phyloP scores from a whole-genome alignment of 1,284 basidiomycete genomes.

The Malassezia caprae region DNA sequence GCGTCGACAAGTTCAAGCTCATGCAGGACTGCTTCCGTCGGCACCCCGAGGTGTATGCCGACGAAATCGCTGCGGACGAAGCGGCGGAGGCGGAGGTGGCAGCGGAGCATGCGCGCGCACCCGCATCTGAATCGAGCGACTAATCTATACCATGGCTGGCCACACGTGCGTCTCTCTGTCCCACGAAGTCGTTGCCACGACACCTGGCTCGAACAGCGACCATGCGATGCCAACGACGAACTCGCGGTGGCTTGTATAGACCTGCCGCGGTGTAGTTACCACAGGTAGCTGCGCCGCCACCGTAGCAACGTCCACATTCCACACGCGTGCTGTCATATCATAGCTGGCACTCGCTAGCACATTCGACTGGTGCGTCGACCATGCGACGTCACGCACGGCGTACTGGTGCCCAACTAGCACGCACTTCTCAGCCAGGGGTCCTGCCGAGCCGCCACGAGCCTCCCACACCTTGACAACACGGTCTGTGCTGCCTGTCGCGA shows the following conservation, averaged over 20 bases:
- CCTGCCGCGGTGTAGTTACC: slow-evolving; percentile 52
- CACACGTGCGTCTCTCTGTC: slow-evolving; percentile 71
- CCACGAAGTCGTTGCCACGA: slow-evolving; percentile 81
- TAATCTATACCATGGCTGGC: slow-evolving; percentile 18
- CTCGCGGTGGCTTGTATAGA: slow-evolving; percentile 80
- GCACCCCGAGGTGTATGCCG: slow-evolving; percentile 88
- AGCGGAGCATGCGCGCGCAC: not conserved
- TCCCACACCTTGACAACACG: slow-evolving; percentile 72
- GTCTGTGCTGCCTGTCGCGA: slow-evolving; percentile 74
- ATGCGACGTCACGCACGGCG: slow-evolving; percentile 52
- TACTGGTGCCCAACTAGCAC: slow-evolving; percentile 51
- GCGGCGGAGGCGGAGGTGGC: slow-evolving; percentile 24
- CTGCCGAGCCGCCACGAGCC: slow-evolving; percentile 36
- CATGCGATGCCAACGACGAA: slow-evolving; percentile 86
- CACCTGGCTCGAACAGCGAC: slow-evolving; percentile 67
- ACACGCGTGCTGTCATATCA: slow-evolving; percentile 92
- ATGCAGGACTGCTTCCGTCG: slow-evolving; percentile 98
- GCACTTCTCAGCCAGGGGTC: slow-evolving; percentile 18
- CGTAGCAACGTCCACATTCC: slow-evolving; percentile 41
- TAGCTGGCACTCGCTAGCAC: slow-evolving; percentile 75
- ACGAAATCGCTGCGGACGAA: slow-evolving; percentile 52
- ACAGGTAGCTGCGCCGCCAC: slow-evolving; percentile 9
- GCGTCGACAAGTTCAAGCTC: slow-evolving; percentile 89
- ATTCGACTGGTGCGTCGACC: slow-evolving; percentile 58
- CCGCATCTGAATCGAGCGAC: not conserved